phyloP scores from a whole-genome alignment of 768 basidiomycete species.

The Lactarius pseudohatsudake region DNA sequence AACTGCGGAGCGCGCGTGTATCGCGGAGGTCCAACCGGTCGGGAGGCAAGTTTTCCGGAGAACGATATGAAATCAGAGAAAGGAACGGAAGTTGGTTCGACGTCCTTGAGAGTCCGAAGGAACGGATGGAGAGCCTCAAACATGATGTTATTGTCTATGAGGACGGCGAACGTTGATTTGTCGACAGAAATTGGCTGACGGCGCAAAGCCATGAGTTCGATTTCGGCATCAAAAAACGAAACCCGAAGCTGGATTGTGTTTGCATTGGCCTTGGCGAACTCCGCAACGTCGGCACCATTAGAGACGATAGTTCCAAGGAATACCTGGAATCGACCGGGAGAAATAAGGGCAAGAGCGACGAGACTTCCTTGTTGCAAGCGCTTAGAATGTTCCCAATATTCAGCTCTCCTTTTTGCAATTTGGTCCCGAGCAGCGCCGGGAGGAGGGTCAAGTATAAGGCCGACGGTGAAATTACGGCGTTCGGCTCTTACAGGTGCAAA shows the following conservation, averaged over 20 bases:
- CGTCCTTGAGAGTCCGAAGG: slow-evolving; percentile 24
- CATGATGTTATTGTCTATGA: slow-evolving; percentile 28
- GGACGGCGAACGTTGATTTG: slow-evolving; percentile 20
- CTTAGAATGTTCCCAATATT: slow-evolving; percentile 65
- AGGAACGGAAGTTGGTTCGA: slow-evolving; percentile 26
- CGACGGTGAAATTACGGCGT: slow-evolving; percentile 50
- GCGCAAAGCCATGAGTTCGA: slow-evolving; percentile 49
- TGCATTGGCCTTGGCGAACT: slow-evolving; percentile 39
- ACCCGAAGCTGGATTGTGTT: slow-evolving; percentile 48
- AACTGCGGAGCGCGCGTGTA: slow-evolving; percentile 46
- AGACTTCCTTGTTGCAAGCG: slow-evolving; percentile 64
- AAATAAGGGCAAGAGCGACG: slow-evolving; percentile 51
- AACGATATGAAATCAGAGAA: slow-evolving; percentile 18
- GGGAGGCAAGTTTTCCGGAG: slow-evolving; percentile 2
- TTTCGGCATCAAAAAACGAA: slow-evolving; percentile 60
- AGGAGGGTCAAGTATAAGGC: slow-evolving; percentile 51
- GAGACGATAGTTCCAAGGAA: slow-evolving; percentile 57
- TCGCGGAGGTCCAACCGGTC: slow-evolving; percentile 12
- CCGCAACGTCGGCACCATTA: slow-evolving; percentile 44
- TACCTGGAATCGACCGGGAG: slow-evolving; percentile 34
- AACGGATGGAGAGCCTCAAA: slow-evolving; percentile 25
- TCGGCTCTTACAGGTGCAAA: slow-evolving; percentile 51
- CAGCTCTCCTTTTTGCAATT: slow-evolving; percentile 40
- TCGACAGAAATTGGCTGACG: slow-evolving; percentile 35
- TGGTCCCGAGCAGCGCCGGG: slow-evolving; percentile 52